A percentile compares a stretch with the other conserved stretches of the same genome.
phyloP scores from a whole-genome alignment of 768 basidiomycete species.

The Lanmaoa pseudosensibilis region DNA sequence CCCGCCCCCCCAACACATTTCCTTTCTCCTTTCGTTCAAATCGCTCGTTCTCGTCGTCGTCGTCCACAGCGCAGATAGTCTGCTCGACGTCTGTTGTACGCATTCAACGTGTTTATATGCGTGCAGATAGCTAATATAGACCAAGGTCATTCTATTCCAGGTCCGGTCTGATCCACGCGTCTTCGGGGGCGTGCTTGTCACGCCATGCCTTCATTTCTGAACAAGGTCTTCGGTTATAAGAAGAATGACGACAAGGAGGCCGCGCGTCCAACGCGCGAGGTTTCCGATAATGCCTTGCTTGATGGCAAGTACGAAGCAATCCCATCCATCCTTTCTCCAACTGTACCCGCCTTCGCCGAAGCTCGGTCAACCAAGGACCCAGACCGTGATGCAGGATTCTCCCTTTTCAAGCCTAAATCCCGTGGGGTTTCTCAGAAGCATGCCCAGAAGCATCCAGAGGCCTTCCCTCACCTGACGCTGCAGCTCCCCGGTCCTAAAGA shows the following conservation, averaged over 20 bases:
- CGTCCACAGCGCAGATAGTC: background rate
- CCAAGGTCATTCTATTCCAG: constrained; percentile 3
- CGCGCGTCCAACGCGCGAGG: constrained; percentile 31
- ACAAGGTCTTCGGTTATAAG: constrained; percentile 77
- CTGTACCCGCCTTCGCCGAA: constrained; percentile 21
- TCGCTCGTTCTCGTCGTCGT: background rate
- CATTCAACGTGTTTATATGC: background rate
- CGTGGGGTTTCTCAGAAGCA: constrained; percentile 38
- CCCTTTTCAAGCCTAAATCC: constrained; percentile 52
- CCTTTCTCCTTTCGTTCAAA: constrained; percentile 3
- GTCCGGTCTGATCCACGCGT: constrained; percentile 16
- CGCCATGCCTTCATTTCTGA: constrained; percentile 65
- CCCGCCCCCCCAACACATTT: background rate
- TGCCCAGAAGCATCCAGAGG: constrained; percentile 33
- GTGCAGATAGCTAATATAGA: constrained; percentile 3
- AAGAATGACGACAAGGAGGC: constrained; percentile 55
- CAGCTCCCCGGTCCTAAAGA: constrained; percentile 56
- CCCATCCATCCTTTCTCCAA: constrained; percentile 45
- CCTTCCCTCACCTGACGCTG: constrained; percentile 60
- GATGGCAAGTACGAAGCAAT: constrained; percentile 78
- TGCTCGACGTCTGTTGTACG: constrained; percentile 4
- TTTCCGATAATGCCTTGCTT: constrained; percentile 49
- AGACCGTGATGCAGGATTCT: constrained; percentile 46
- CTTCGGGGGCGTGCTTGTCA: constrained; percentile 15
- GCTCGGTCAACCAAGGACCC: constrained; percentile 33